A percentile compares a stretch with the other conserved stretches of the same genome.
Conservation (phyloP, 129 eudicot species). For the Flaveria ramosissima region DNA sequence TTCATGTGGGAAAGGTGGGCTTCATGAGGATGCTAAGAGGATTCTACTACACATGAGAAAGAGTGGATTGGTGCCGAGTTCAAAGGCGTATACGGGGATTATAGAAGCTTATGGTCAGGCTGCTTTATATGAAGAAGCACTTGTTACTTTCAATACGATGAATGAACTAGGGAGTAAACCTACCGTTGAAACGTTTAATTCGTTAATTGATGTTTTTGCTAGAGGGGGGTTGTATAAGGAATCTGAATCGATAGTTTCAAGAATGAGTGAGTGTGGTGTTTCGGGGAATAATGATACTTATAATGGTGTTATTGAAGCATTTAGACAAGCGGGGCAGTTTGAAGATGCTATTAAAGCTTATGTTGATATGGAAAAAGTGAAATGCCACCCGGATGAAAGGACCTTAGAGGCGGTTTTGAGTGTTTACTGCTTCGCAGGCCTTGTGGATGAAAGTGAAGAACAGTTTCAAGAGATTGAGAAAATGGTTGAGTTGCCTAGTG, state of each 20-base stretch:
- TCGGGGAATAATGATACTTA: conserved; percentile 57
- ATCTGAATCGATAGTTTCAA: conserved; percentile 55
- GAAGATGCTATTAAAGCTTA: conserved; percentile 89
- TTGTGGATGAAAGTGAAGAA: conserved; percentile 90
- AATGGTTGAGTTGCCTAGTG: conserved; percentile 79
- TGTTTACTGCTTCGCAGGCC: conserved; percentile 93
- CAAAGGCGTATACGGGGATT: conserved; percentile 81
- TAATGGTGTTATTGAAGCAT: conserved; percentile 83
- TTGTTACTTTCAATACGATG: conserved; percentile 90
- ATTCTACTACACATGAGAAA: conserved; percentile 68
- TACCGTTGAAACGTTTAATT: conserved; percentile 64
- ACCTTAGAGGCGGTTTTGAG: conserved; percentile 92
- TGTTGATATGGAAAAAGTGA: conserved; percentile 88
- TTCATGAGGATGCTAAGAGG: conserved; percentile 71
- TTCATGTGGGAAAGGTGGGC: conserved; percentile 95
- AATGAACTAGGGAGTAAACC: conserved; percentile 86
- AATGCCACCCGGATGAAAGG: conserved; percentile 76
- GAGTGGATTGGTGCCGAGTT: conserved; percentile 84
- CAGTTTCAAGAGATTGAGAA: conserved; percentile 85
- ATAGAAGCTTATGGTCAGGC: conserved; percentile 96
- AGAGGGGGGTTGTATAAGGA: conserved; percentile 92
- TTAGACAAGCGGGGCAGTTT: conserved; percentile 82
- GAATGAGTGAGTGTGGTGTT: conserved; percentile 66
- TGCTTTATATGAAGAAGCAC: conserved; percentile 85
- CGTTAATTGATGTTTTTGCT: conserved; percentile 70